These are phyloP conservation scores for Aspergillus sp. DNA, from an alignment of 2,329 filamentous ascomycete species.

Conservation along the genomic window DNA sequence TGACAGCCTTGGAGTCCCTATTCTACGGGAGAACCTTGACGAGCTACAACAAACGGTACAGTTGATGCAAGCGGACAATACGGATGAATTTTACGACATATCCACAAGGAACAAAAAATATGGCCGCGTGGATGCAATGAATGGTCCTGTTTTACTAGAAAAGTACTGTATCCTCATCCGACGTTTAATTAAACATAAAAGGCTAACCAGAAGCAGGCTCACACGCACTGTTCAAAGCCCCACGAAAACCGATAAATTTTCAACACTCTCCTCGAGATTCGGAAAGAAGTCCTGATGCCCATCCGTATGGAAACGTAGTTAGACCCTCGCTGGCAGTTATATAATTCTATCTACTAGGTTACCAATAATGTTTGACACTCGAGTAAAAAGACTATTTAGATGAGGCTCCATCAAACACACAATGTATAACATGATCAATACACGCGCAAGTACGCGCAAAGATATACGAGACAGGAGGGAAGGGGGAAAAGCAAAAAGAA, in stretches of 20 bases:
- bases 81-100: constrained; percentile 96
- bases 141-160: constrained; percentile 82
- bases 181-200: constrained; percentile 1
- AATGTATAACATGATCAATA: too few species aligned
- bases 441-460: too few species aligned
- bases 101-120: constrained; percentile 88
- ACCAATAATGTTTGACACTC: too few species aligned
- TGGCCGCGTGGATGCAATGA: constrained; percentile 82
- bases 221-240: constrained; percentile 57
- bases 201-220: constrained; percentile 44
- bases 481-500: too few species aligned
- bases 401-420: too few species aligned
- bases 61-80: constrained; percentile 76
- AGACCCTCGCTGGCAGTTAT: too few species aligned
- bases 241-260: constrained; percentile 56
- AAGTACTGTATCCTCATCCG: constrained; percentile 54
- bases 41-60: constrained; percentile 89
- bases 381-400: too few species aligned
- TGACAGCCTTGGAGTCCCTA: constrained; percentile 75
- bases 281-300: constrained; percentile 47
- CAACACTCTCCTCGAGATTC: constrained; percentile 68
- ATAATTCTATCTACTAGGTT: too few species aligned
- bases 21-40: constrained; percentile 80
- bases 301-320: background rate
- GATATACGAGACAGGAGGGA: too few species aligned